Percentiles rank a stretch among this genome's conserved stretches.
These are phyloP conservation scores for Pestalotiopsis sp. DNA, from an alignment of 2,329 filamentous ascomycete genomes.

Conservation along the genomic window DNA sequence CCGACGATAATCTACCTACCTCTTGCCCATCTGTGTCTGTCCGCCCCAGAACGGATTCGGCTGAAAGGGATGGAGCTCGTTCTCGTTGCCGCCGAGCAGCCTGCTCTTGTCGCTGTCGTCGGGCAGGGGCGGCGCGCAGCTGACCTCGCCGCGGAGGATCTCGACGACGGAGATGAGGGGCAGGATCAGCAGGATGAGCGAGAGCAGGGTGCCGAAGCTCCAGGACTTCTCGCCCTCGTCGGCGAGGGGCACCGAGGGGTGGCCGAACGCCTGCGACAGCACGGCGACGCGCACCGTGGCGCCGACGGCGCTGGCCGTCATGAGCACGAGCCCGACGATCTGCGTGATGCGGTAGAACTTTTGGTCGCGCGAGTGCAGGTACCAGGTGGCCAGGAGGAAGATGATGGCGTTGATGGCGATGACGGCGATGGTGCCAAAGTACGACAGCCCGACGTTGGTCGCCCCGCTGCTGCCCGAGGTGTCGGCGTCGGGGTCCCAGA, in stretches of 20 bases:
- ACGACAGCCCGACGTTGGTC: conserved; percentile 48
- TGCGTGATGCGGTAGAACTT: conserved; percentile 59
- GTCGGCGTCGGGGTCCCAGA: conserved; percentile 48
- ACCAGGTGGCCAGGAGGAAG: conserved; percentile 65
- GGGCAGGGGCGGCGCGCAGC: conserved; percentile 30
- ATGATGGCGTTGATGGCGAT: conserved; percentile 62
- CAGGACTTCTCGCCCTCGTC: conserved; percentile 60
- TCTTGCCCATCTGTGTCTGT: neutral
- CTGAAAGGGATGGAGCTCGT: conserved; percentile 11
- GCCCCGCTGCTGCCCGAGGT: conserved; percentile 32
- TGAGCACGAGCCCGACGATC: conserved; percentile 55
- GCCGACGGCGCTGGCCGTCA: conserved; percentile 59
- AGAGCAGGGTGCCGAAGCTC: conserved; percentile 67
- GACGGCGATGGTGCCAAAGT: conserved; percentile 63
- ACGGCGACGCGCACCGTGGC: conserved; percentile 60
- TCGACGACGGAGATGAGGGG: conserved; percentile 63
- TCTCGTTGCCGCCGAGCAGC: neutral
- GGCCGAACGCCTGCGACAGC: conserved; percentile 63
- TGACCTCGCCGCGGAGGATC: conserved; percentile 53
- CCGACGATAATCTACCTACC: neutral
- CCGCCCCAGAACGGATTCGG: conserved; percentile 10
- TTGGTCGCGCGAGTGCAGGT: conserved; percentile 59
- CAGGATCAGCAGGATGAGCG: conserved; percentile 61
- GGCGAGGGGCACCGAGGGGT: conserved; percentile 49
- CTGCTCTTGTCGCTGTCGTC: conserved; percentile 13